Evolutionary conservation across 1,139 yeast genomes (phyloP).

Genomic region (Kodamaea arcana): DNA sequence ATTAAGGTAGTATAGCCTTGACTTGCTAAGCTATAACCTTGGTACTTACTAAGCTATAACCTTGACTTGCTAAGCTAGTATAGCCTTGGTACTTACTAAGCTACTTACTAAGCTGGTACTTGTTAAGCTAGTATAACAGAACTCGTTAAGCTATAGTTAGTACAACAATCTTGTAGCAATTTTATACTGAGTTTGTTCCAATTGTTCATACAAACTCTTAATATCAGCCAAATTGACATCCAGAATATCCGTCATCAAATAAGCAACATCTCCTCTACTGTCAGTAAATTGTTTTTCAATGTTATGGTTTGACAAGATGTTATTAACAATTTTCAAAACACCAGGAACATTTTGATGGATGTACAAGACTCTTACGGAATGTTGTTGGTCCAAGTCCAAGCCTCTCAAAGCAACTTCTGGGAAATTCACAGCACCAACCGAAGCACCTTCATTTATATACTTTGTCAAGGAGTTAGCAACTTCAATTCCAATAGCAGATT

Average conservation of each 20-base stretch:
- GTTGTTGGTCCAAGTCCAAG: conserved; percentile 80
- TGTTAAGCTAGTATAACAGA: too few relatives aligned
- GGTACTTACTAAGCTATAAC: too few relatives aligned
- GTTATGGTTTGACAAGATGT: conserved; percentile 89
- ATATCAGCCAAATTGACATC: conserved; percentile 81
- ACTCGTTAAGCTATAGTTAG: too few relatives aligned
- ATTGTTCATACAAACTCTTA: conserved; percentile 76
- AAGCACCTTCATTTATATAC: conserved; percentile 93
- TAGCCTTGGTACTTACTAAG: too few relatives aligned
- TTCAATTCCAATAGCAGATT: conserved; percentile 94
- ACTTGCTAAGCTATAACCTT: too few relatives aligned
- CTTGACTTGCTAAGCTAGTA: too few relatives aligned
- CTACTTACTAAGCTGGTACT: too few relatives aligned
- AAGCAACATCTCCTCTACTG: conserved; percentile 93
- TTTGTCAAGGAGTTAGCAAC: conserved; percentile 82
- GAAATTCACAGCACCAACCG: conserved; percentile 97
- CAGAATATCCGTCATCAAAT: conserved; percentile 95
- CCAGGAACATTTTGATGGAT: conserved; percentile 99
- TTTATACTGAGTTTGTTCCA: conserved; percentile 87
- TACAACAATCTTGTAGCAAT: conserved; percentile 88
- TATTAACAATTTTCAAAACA: conserved; percentile 95
- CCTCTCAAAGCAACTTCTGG: conserved; percentile 96
- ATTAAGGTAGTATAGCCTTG: too few relatives aligned
- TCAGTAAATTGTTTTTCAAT: conserved; percentile 97
- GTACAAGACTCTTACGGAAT: conserved; percentile 88